These are phyloP conservation scores for Trypanosomatidae sp. DNA, from an alignment of 208 protist species.

Conservation along the genomic window DNA sequence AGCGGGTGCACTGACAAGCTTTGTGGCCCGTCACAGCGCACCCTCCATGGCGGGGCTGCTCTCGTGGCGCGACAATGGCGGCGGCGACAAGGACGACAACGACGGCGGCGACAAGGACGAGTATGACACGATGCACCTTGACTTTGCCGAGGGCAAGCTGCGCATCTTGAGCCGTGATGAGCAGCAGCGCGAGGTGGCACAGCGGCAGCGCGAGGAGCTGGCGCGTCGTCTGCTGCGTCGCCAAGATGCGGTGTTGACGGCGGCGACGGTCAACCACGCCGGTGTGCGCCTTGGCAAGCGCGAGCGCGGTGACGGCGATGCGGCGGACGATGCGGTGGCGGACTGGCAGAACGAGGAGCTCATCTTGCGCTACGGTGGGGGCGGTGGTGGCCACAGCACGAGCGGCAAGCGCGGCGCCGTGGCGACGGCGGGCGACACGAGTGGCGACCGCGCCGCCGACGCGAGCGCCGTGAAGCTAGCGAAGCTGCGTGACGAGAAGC, in stretches of 20 bases:
- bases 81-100: background rate
- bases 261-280: slow-evolving; percentile 43
- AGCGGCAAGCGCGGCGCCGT: background rate
- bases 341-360: background rate
- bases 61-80: background rate
- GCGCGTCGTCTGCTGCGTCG: slow-evolving; percentile 52
- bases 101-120: slow-evolving; percentile 19
- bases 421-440: background rate
- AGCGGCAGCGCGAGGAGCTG: slow-evolving; percentile 28
- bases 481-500: slow-evolving; percentile 54
- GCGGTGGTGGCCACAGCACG: background rate
- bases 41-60: slow-evolving; percentile 12
- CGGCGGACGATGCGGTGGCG: background rate
- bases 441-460: background rate
- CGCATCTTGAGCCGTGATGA: slow-evolving; percentile 73
- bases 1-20: slow-evolving; percentile 57
- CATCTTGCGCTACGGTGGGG: slow-evolving; percentile 1
- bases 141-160: slow-evolving; percentile 68
- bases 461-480: too few species aligned
- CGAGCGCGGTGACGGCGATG: slow-evolving; percentile 6
- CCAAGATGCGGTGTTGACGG: slow-evolving; percentile 17
- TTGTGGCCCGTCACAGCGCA: slow-evolving; percentile 42
- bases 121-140: slow-evolving; percentile 66
- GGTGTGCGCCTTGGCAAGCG: slow-evolving; percentile 35
- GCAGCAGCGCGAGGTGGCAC: slow-evolving; percentile 34